These are phyloP conservation scores for Parachlorella kessleri DNA, from an alignment of 139 green algal genomes.

Conservation along the genomic window DNA sequence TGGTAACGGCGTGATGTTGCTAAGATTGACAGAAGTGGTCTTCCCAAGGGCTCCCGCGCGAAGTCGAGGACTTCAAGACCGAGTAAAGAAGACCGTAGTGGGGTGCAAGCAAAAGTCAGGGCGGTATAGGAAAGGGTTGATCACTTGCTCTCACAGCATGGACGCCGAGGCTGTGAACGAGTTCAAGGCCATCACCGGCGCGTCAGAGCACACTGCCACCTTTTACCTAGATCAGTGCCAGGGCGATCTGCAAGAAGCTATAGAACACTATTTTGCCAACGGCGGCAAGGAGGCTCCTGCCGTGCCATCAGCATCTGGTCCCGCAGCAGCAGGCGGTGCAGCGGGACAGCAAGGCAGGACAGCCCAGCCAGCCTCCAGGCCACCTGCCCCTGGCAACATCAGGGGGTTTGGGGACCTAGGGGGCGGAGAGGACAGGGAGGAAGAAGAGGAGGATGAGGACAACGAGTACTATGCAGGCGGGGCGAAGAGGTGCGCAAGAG, in stretches of 20 bases:
- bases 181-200: slow-evolving; percentile 52
- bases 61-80: too few species aligned
- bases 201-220: slow-evolving; percentile 18
- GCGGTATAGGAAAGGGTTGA: too few species aligned
- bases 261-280: slow-evolving; percentile 37
- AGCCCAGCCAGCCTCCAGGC: too few species aligned
- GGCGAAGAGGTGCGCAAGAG: slow-evolving; percentile 72
- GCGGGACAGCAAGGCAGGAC: too few species aligned
- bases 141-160: slow-evolving; percentile 23
- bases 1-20: too few species aligned
- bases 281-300: slow-evolving; percentile 8
- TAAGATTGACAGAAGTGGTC: too few species aligned
- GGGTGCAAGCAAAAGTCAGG: too few species aligned
- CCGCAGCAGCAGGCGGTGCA: not conserved
- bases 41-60: too few species aligned
- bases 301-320: slow-evolving; percentile 9
- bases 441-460: slow-evolving; percentile 50
- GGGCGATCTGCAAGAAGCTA: slow-evolving; percentile 36
- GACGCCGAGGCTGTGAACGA: slow-evolving; percentile 36
- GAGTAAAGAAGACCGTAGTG: too few species aligned
- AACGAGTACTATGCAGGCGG: slow-evolving; percentile 88
- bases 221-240: slow-evolving; percentile 31
- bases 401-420: slow-evolving; percentile 55
- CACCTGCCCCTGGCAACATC: slow-evolving; percentile 19
- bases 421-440: slow-evolving; percentile 32